Evolutionary conservation across 2,329 filamentous ascomycete genomes (phyloP), one percentile per base, ranked within the genome.

Genomic region (Monilinia fructicola): DNA sequence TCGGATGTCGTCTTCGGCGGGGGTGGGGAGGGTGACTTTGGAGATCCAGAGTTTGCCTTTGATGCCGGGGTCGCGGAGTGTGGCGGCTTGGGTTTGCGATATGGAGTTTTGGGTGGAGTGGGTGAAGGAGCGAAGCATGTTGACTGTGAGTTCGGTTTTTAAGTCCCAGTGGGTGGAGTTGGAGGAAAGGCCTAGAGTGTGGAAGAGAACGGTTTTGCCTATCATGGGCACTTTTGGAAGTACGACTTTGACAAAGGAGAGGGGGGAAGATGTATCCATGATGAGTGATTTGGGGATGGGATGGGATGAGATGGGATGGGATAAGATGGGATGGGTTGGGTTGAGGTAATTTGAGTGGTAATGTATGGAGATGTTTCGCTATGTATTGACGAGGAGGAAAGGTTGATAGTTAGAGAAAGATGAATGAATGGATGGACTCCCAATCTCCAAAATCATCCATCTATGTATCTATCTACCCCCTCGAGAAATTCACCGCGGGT

Each of bases 11-110:
- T 82, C 76, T 81, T 85, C 67, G 52, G 78, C 82, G 0, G 88
- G 90, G 2, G 79, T 78, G 0, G 86, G 84, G 21, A 92, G 79
- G 0, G 83, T 85, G 53, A 90, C 88, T 65, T 86, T 90, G 73
- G 88, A 89, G 31, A 96, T 83, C 93, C 93, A 97, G 70, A 95
- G 87, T 54, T 85, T 85, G 4, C 92, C 92, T 74, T 91, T 93
- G 74, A 96, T 81, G 0, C 86, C 87, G 0, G 84, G 84, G 64
- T 90, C 89, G 66, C 81, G 85, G 54, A 85, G 78, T 0, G 85
- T 84, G 18, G 85, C 72, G 52, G 78, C 80, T 77, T 97, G 94
- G 7, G 84, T 78, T 68, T 86, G 83, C 0, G 83, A 80, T 38
- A 96, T 78, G 4, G 80, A 78, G 18, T 73, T 50, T 55, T 68